phyloP scores from a whole-genome alignment of 1,284 basidiomycete species.

The Somion occarium region DNA sequence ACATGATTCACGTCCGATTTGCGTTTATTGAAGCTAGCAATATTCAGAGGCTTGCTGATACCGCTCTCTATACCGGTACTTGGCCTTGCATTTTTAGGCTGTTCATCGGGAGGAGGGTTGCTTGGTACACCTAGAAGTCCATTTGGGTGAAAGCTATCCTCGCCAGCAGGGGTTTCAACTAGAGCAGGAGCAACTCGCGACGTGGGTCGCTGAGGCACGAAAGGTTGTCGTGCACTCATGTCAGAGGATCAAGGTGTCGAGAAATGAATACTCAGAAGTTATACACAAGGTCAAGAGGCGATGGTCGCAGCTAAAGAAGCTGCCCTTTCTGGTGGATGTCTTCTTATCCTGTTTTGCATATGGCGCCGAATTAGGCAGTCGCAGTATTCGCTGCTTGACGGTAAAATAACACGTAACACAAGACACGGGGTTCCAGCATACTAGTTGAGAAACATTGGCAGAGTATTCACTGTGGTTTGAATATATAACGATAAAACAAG shows the following conservation, averaged over 20 bases:
- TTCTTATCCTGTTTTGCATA: too few species aligned
- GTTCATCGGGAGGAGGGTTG: neutral
- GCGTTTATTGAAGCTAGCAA: conserved; percentile 20
- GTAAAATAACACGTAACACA: too few species aligned
- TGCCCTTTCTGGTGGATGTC: too few species aligned
- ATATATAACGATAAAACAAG: too few species aligned
- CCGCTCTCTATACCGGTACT: conserved; percentile 2
- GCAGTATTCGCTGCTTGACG: too few species aligned
- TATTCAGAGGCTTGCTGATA: conserved; percentile 25
- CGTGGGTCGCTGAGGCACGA: conserved; percentile 14
- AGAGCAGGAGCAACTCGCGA: conserved; percentile 1
- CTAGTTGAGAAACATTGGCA: too few species aligned
- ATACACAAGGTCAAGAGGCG: too few species aligned
- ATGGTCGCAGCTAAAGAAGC: too few species aligned
- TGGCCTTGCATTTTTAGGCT: neutral
- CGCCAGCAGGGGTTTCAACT: neutral
- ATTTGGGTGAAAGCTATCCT: conserved; percentile 7
- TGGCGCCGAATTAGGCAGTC: too few species aligned
- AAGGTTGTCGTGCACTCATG: conserved; percentile 21
- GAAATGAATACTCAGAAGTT: neutral
- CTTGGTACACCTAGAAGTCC: conserved; percentile 3
- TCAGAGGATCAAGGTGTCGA: neutral
- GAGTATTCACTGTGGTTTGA: too few species aligned
- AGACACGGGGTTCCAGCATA: too few species aligned
- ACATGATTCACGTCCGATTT: conserved; percentile 5